Evolutionary conservation across 768 basidiomycete genomes (phyloP).

Genomic region (Leucocoprinus leucothites): DNA sequence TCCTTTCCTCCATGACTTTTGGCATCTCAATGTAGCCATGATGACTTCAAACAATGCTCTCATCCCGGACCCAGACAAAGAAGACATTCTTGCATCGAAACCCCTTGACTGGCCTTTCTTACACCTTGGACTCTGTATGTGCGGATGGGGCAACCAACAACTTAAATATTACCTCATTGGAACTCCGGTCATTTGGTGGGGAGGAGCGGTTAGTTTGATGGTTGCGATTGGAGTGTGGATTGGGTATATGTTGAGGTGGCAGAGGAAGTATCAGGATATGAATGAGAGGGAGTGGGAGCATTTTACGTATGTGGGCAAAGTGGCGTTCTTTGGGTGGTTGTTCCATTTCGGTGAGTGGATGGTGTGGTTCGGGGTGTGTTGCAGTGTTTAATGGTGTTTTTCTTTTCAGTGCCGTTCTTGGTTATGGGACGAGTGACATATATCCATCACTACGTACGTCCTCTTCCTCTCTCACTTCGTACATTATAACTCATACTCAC

Average conservation of each 20-base stretch:
- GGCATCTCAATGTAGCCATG: slow-evolving; percentile 99
- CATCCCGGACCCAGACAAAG: slow-evolving; percentile 96
- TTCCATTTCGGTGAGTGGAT: too few relatives aligned
- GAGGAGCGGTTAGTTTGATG: slow-evolving; percentile 62
- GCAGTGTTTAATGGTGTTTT: too few relatives aligned
- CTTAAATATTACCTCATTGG: slow-evolving; percentile 93
- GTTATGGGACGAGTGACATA: slow-evolving; percentile 98
- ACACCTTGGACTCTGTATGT: slow-evolving; percentile 90
- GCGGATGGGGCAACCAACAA: slow-evolving; percentile 88
- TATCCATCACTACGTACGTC: slow-evolving; percentile 89
- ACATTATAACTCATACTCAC: neutral
- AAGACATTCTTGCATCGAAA: slow-evolving; percentile 92
- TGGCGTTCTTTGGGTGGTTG: slow-evolving; percentile 89
- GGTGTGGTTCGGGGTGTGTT: too few relatives aligned
- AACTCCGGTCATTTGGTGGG: slow-evolving; percentile 94
- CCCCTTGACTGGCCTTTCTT: slow-evolving; percentile 95
- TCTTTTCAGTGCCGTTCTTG: slow-evolving; percentile 95
- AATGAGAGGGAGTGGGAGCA: slow-evolving; percentile 94
- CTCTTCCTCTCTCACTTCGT: slow-evolving; percentile 2
- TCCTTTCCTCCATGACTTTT: slow-evolving; percentile 94
- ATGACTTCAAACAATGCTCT: slow-evolving; percentile 99
- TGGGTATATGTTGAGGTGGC: slow-evolving; percentile 75
- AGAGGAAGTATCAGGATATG: slow-evolving; percentile 91
- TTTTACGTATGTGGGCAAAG: slow-evolving; percentile 88
- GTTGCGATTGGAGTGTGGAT: slow-evolving; percentile 48